Conservation (phyloP, 768 basidiomycete species). For the Tylopilus plumbeoviolaceoides region DNA sequence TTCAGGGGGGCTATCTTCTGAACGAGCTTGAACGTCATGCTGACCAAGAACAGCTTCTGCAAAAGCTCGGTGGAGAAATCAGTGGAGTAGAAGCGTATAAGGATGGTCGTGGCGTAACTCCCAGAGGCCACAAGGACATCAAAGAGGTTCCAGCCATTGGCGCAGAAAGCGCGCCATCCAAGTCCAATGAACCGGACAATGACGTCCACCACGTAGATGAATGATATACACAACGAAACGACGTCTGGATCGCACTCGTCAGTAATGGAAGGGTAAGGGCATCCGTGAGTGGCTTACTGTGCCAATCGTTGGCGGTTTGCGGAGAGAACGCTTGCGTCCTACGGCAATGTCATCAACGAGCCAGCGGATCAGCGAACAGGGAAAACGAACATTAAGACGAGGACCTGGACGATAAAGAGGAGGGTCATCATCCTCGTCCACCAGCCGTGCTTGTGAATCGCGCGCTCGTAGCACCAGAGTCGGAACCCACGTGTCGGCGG, state of each 20-base stretch:
- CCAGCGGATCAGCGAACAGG: background rate
- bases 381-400: conserved; percentile 42
- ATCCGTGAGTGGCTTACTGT: background rate
- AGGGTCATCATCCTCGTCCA: conserved; percentile 81
- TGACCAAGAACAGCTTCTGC: background rate
- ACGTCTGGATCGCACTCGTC: background rate
- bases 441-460: conserved; percentile 88
- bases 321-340: background rate
- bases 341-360: background rate
- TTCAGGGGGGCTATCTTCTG: background rate
- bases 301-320: background rate
- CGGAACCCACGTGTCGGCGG: conserved; percentile 53
- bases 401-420: conserved; percentile 81
- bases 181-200: background rate
- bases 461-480: conserved; percentile 89
- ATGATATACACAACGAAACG: background rate
- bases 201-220: background rate
- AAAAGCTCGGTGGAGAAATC: background rate
- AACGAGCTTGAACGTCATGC: background rate
- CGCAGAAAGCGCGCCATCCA: background rate
- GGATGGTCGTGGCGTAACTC: background rate
- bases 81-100: background rate
- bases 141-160: background rate
- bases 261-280: background rate
- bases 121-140: background rate